Conservation (phyloP, 805 yeast species). For the Cyberlindnera japonica region DNA sequence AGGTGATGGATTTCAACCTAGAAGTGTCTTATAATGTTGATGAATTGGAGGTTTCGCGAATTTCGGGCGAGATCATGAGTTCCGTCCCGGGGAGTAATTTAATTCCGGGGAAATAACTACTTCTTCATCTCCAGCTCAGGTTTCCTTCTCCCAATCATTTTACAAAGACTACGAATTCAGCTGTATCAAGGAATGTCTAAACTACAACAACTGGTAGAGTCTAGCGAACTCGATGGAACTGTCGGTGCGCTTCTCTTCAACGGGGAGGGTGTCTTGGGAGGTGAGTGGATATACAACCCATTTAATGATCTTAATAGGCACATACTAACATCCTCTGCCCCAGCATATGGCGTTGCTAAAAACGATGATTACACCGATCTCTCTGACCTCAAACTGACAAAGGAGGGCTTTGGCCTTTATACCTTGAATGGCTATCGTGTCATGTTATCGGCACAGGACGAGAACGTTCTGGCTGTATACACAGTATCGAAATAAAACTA, state of each 20-base stretch:
- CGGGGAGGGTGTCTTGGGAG: slow-evolving; percentile 19
- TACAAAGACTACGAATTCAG: too few species aligned
- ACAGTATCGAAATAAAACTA: slow-evolving; percentile 4
- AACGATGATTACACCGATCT: slow-evolving; percentile 11
- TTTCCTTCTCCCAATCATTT: too few species aligned
- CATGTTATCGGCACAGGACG: slow-evolving; percentile 10
- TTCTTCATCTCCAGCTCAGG: too few species aligned
- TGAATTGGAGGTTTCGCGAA: not conserved
- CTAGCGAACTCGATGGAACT: slow-evolving; percentile 15
- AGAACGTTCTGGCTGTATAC: slow-evolving; percentile 16
- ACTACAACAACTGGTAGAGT: slow-evolving; percentile 8
- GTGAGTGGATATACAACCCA: too few species aligned
- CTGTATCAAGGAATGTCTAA: too few species aligned
- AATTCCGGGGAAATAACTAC: too few species aligned
- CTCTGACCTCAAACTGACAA: slow-evolving; percentile 15
- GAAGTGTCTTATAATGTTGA: too few species aligned
- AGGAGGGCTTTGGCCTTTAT: slow-evolving; percentile 19
- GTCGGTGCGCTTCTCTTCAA: slow-evolving; percentile 16
- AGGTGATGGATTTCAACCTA: too few species aligned
- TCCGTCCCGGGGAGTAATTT: too few species aligned
- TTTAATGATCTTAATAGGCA: too few species aligned
- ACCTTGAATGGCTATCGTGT: slow-evolving; percentile 12
- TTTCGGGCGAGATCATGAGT: not conserved
- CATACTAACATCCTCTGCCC: not conserved
- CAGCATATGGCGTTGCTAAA: slow-evolving; percentile 16